Percentiles rank a stretch among this genome's conserved stretches.
Evolutionary conservation across 1,284 basidiomycete genomes (phyloP).

Genomic region (Ceratobasidium sp.): DNA sequence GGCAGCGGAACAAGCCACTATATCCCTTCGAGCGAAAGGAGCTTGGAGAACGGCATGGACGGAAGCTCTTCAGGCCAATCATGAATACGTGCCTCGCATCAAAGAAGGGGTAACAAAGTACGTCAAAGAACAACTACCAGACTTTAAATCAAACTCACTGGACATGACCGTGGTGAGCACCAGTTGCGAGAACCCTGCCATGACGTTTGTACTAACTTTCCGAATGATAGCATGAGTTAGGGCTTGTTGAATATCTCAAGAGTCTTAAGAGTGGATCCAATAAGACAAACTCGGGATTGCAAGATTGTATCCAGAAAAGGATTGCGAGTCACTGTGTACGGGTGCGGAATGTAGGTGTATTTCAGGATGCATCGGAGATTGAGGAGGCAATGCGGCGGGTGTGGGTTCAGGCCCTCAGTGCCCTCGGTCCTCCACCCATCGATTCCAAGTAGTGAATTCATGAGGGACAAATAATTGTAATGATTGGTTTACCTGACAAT

Average conservation of each 20-base stretch:
- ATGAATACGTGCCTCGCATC: constrained; percentile 5
- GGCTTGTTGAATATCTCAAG: neutral
- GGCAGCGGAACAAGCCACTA: neutral
- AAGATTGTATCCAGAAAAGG: neutral
- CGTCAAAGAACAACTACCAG: constrained; percentile 1
- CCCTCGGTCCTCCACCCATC: too few relatives aligned
- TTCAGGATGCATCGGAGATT: neutral
- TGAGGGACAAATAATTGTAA: too few relatives aligned
- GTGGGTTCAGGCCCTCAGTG: constrained; percentile 5
- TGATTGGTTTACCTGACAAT: too few relatives aligned
- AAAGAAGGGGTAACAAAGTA: neutral
- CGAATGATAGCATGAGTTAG: neutral
- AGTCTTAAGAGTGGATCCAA: neutral
- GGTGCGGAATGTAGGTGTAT: neutral
- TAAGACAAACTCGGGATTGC: neutral
- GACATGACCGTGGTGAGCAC: too few relatives aligned
- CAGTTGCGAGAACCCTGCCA: too few relatives aligned
- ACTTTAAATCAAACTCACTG: too few relatives aligned
- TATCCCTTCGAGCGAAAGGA: constrained; percentile 7
- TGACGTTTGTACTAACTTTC: neutral
- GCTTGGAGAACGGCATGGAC: constrained; percentile 12
- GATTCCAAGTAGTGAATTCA: too few relatives aligned
- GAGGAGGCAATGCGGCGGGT: constrained; percentile 22
- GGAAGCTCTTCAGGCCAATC: constrained; percentile 11
- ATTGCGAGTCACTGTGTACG: constrained; percentile 9